Evolutionary conservation across 331 rosid species (phyloP).

Genomic region (Malus hybrid): DNA sequence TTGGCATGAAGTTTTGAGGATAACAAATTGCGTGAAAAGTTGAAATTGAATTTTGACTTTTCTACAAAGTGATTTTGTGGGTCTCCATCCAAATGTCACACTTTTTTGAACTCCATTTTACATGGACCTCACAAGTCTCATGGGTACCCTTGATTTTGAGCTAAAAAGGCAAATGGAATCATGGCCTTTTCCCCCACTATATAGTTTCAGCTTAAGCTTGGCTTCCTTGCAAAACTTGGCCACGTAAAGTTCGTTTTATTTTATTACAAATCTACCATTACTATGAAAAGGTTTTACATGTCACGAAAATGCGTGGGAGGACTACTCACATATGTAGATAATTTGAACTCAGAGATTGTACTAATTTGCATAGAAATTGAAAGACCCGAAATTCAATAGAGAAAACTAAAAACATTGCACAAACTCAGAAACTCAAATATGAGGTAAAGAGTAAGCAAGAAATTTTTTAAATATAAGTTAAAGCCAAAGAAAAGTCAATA

Average conservation of each 20-base stretch:
- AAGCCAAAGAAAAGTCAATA: too few relatives aligned
- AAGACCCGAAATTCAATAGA: too few relatives aligned
- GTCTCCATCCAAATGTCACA: conserved; percentile 24
- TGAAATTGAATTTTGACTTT: conserved; percentile 19
- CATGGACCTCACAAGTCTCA: conserved; percentile 55
- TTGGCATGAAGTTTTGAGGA: neutral
- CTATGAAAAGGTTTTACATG: neutral
- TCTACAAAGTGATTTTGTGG: neutral
- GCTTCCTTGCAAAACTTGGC: conserved; percentile 13
- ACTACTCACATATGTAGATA: too few relatives aligned
- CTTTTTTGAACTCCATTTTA: conserved; percentile 34
- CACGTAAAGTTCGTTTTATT: neutral
- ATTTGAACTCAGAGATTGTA: too few relatives aligned
- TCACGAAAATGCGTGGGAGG: too few relatives aligned
- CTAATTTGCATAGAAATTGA: too few relatives aligned
- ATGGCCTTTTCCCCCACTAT: conserved; percentile 10
- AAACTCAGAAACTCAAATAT: too few relatives aligned
- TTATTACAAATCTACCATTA: neutral
- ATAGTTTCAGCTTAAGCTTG: conserved; percentile 7
- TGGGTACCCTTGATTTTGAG: conserved; percentile 24
- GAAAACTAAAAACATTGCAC: too few relatives aligned
- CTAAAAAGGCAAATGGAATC: conserved; percentile 20
- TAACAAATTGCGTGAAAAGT: neutral
- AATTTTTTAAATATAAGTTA: too few relatives aligned
- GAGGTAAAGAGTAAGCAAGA: too few relatives aligned